Evolutionary conservation across 805 yeast species (phyloP), one percentile per base, ranked within the genome.

Genomic region (Candida silvicultrix): DNA sequence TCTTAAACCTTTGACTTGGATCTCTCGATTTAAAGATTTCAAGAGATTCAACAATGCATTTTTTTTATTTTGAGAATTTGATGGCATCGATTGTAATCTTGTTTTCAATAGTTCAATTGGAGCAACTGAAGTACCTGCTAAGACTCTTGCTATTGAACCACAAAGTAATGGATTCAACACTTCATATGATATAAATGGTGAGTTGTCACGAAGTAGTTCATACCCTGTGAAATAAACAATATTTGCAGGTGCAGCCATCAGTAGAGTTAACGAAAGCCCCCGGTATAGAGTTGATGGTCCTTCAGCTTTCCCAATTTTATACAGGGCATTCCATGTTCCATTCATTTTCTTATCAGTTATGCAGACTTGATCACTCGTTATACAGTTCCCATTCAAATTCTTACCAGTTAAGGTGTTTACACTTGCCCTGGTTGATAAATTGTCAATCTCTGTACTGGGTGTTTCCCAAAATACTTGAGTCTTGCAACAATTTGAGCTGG

Each of bases 151-250:
- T 5, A 83, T 48, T 0, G 90, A 78, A 1, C 99, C 99, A 60
- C 97, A 89, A 0, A 87, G 22, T 39, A 92, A 64, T 2, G 99
- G 97, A 53, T 87, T 89, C 19, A 80, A 28, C 0, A 69, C 56
- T 59, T 65, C 56, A 51, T 51, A 59, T 1, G 65, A 50, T 8
- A 59, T 56, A 20, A 85, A 55, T 0, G 89, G 83, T 0, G 92
- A 81, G n/a, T 71, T 65, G 56, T 88, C 96, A 54, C 96, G 69
- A 41, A 92, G 68, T 49, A 83, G 78, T 56, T 94, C 99, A 62
- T 94, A 94, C 0, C 97, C 96, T 2, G 95, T 85, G 67, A 89
- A 94, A 63, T 94, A 94, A 6, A 94, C 90, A 49, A 94, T 85
- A 55, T 92, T 94, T 0, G 97, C 77, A 1, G 99, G 99, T 1